Base-by-base conservation (phyloP, 768 basidiomycete species). In the Coprinopsis strossmayeri region DNA sequence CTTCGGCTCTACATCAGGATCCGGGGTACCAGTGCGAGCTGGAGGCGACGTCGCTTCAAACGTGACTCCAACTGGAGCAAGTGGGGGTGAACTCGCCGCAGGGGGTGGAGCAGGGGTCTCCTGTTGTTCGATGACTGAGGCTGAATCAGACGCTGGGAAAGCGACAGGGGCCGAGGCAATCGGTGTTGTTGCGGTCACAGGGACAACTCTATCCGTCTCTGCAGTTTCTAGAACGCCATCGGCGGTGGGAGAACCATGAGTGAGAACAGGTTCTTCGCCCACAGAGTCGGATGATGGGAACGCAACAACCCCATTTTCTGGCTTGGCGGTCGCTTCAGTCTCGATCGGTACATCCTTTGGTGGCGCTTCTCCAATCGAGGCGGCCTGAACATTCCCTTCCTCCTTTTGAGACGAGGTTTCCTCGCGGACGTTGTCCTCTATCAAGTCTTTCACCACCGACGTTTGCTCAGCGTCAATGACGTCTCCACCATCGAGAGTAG, bases 1-100 rank as follows among this genome's bases (percentile, higher is more conserved):
- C 69, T 88, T 89, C 27, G 79, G 79, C 57, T 87, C 87, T n/a
- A 76, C 61, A 2, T 85, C 86, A 1, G 73, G 73, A 57, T 89
- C 85, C 3, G 88, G 86, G 5, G 86, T 80, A n/a, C 77, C 80
- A 30, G 74, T 76, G 25, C 87, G 81, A 2, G 78, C 70, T n/a
- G 84, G 79, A 1, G 84, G 82, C 69, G 39, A 76, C 67, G 42
- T 69, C 13, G 73, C 67, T 51, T 79, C 82, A 62, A 91, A 91
- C 2, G 87, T 87, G 20, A 91, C 82, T 30, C 27, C 43, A 11
- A 20, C n/a, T 3, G 43, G 43, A 17, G 68, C 79, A 46, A 65
- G 60, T 7, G 56, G 52, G 30, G 58, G 52, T 23, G 9, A 21
- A 4, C 18, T 25, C 11, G 23, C 24, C 4, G 30, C 38, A 28